Evolutionary conservation across 2,329 filamentous ascomycete species (phyloP), one percentile per base, ranked within the genome.

Genomic region (Aspergillus aculeatus): DNA sequence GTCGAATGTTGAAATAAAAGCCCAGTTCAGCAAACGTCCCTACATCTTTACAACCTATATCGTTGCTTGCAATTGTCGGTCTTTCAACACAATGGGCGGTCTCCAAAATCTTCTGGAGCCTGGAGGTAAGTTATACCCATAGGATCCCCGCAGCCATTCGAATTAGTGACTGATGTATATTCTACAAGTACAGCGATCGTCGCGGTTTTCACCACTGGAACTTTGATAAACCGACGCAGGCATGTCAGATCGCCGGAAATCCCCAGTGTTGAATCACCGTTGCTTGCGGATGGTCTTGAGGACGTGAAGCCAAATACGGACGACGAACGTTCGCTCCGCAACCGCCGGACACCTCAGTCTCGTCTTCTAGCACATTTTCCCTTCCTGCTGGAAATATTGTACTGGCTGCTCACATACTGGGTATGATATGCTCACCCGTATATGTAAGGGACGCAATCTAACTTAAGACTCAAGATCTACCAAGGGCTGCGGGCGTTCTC

Each of bases 401-500:
- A 73, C 58, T 74, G 71, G 71, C 54, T 69, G 29, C 62, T 74
- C 14, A 71, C 63, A 26, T 73, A 73, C 61, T 71, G 70, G 71
- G 71, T 75, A 64, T 26, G 57, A 41, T 47, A 29, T n/a, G 6
- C 16, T 9, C 16, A 44, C 6, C 14, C 3, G 19, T 3, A 16
- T 16, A 44, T 19, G 16, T 44, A 9, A 19, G 38, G 32, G 16
- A 16, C 5, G 5, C 5, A 44, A 7, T 9, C 38, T 44, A 14
- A 44, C 38, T 19, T 4, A 19, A 19, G 5, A 44, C 9, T 2
- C 14, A 56, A 72, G 71, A 63, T 78, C 49, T 82, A 82, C 53
- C 80, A 81, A 66, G 73, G 77, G 4, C 67, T 79, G 23, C 76
- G 79, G 19, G 80, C 80, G 11, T 54, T 77, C 24, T 79, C 79